Base-by-base conservation (phyloP, 75 land plant species). In the Cunninghamia lanceolata region DNA sequence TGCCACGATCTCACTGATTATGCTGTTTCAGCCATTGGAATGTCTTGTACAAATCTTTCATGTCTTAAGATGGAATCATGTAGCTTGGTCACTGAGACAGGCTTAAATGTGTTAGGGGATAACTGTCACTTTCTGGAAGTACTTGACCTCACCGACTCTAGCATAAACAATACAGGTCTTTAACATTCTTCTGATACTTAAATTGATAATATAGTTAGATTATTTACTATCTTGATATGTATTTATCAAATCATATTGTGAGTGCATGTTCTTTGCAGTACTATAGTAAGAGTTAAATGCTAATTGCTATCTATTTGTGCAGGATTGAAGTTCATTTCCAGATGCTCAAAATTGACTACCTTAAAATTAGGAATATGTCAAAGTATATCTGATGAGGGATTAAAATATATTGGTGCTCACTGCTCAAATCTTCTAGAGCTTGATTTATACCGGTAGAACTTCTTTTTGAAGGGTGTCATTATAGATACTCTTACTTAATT, bases 51-150 rank as follows among this genome's bases (percentile, higher is more conserved):
- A 46, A 84, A 88, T 32, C 94, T 98, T 42, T 86, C 84, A 40
- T 94, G 95, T 21, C 90, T 98, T n/a, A 96, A 87, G 84, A 94
- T 98, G 97, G 99, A 98, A 85, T 94, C 97, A 34, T 96, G 99
- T 79, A 80, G 89, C 50, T 77, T 89, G 28, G 90, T 98, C 74
- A 84, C 93, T 9, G 89, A 89, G 28, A 93, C 93, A 79, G 91
- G 95, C 21, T 91, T 98, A 59, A 43, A 47, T 16, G 84, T 89
- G 86, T 89, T 98, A 76, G 99, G 99, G 38, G 83, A 88, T 82
- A 47, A 85, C 21, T 95, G 97, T 82, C 92, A 25, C 52, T 82
- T 83, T 3, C 88, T 98, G 82, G 95, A 98, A 86, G 99, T 93
- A 86, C 93, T 98, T 83, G 97, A 98, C 79, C 86, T 96, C 56